Evolutionary conservation across 176 grass and related monocot genomes (phyloP).

Genomic region (Thalia dealbata): DNA sequence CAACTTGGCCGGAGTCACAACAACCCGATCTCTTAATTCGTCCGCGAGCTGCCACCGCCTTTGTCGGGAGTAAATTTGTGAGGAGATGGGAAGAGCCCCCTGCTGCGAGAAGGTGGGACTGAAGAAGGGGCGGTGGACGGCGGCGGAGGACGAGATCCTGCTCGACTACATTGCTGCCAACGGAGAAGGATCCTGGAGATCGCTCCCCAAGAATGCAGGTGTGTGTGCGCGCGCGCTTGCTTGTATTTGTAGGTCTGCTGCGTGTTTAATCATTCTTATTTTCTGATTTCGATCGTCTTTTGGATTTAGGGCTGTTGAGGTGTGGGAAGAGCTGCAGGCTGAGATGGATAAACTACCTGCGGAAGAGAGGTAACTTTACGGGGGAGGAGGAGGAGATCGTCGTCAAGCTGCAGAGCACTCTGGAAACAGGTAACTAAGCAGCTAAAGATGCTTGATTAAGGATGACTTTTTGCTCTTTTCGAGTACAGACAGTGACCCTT

Average conservation of each 20-base stretch:
- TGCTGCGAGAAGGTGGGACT: constrained; percentile 91
- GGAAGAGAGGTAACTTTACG: constrained; percentile 72
- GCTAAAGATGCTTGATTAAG: too few relatives aligned
- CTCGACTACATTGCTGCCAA: constrained; percentile 62
- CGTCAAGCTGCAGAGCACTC: constrained; percentile 60
- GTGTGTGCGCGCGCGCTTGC: too few relatives aligned
- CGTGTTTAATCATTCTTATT: too few relatives aligned
- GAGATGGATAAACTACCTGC: constrained; percentile 69
- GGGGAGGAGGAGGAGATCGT: constrained; percentile 73
- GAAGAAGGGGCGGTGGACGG: constrained; percentile 78
- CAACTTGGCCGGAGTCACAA: neutral
- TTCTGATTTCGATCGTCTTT: too few relatives aligned
- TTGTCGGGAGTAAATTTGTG: too few relatives aligned
- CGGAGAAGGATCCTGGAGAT: constrained; percentile 80
- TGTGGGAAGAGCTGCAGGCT: constrained; percentile 75
- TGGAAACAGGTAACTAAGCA: constrained; percentile 69
- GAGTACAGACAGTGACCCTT: too few relatives aligned
- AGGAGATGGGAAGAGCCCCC: constrained; percentile 77
- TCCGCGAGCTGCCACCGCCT: too few relatives aligned
- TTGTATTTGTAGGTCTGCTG: too few relatives aligned
- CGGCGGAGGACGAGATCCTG: constrained; percentile 70
- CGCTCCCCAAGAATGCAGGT: constrained; percentile 95
- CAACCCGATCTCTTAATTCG: neutral
- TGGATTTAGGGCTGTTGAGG: constrained; percentile 36
- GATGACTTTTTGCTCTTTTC: too few relatives aligned